Conservation (phyloP, 371 early-diverging fungal species). For the Dichotomocladium elegans region DNA sequence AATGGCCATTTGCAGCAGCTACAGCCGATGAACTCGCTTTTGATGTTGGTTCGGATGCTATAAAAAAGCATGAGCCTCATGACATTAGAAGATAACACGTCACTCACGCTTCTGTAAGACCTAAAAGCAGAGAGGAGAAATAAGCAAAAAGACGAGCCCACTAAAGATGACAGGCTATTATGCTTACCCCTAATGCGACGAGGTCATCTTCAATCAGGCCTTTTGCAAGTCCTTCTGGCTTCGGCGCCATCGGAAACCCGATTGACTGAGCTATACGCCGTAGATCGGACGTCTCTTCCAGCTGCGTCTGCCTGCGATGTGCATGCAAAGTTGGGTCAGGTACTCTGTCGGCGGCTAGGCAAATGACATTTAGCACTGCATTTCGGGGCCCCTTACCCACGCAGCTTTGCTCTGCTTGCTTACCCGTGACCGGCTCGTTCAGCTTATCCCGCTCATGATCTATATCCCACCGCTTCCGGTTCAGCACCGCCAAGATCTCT, state of each 20-base stretch:
- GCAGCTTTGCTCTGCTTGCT: too few relatives aligned
- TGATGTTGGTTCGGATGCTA: too few relatives aligned
- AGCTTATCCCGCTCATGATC: conserved; percentile 26
- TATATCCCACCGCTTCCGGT: conserved; percentile 24
- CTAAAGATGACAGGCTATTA: too few relatives aligned
- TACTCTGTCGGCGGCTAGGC: conserved; percentile 9
- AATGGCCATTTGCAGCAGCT: too few relatives aligned
- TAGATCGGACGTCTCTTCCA: conserved; percentile 27
- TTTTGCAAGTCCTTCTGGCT: conserved; percentile 15
- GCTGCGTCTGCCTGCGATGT: not conserved
- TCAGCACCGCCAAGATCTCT: conserved; percentile 18
- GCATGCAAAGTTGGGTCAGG: conserved; percentile 3
- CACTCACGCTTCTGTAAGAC: too few relatives aligned
- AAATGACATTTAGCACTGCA: too few relatives aligned
- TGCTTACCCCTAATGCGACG: conserved; percentile 40
- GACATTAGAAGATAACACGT: too few relatives aligned
- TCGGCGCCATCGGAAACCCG: conserved; percentile 35
- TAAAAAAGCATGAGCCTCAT: too few relatives aligned
- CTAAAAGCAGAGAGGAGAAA: too few relatives aligned
- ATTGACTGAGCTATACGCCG: conserved; percentile 19
- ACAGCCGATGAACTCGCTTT: too few relatives aligned
- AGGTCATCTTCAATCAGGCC: conserved; percentile 36
- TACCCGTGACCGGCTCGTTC: conserved; percentile 15
- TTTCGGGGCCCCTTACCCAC: too few relatives aligned
- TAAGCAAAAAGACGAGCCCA: too few relatives aligned